Percentiles rank a stretch among this genome's conserved stretches.
These are phyloP conservation scores for Backusella liffmaniae DNA, from an alignment of 192 early-diverging fungal species.

Conservation along the genomic window DNA sequence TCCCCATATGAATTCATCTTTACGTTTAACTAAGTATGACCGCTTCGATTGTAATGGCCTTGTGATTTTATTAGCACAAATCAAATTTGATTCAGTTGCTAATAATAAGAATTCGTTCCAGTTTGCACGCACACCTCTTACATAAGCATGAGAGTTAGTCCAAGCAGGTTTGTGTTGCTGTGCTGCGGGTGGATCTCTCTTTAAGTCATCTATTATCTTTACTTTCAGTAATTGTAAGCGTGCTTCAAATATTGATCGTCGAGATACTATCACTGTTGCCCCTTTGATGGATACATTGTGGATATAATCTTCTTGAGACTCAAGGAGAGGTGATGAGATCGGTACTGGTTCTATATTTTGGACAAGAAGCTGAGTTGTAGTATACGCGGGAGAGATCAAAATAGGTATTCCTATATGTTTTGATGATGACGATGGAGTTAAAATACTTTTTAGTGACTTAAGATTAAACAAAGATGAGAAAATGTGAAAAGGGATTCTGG, in stretches of 20 bases:
- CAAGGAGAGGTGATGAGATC: not conserved
- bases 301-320: not conserved
- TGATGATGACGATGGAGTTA: not conserved
- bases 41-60: constrained; percentile 36
- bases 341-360: not conserved
- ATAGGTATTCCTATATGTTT: not conserved
- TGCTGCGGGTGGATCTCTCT: not conserved
- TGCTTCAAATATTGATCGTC: not conserved
- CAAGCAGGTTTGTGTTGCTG: not conserved
- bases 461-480: not conserved
- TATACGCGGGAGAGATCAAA: not conserved
- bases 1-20: constrained; percentile 16
- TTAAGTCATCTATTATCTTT: not conserved
- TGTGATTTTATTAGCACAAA: constrained; percentile 44
- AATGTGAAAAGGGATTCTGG: not conserved
- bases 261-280: not conserved
- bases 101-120: constrained; percentile 44
- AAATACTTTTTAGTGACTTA: not conserved
- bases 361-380: not conserved
- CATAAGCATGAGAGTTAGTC: constrained; percentile 1
- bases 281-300: not conserved
- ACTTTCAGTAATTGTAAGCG: not conserved
- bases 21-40: not conserved
- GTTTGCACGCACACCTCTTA: constrained; percentile 27
- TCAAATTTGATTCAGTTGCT: constrained; percentile 49